A percentile compares a stretch with the other conserved stretches of the same genome.
Evolutionary conservation across 139 green algal species (phyloP).

Genomic region (Axilococcus clingmanii): DNA sequence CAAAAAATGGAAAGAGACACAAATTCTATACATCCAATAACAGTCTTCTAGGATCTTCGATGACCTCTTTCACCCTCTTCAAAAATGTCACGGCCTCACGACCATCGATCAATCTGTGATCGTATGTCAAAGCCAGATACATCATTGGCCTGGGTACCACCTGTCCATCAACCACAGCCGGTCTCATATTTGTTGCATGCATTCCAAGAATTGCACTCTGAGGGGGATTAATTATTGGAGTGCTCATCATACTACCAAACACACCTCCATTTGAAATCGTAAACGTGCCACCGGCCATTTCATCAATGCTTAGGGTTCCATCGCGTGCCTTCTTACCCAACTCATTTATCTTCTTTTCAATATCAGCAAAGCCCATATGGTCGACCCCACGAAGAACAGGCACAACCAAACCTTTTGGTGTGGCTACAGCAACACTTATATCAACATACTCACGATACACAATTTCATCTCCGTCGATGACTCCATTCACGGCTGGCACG

Average conservation of each 20-base stretch:
- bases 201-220: conserved; percentile 92
- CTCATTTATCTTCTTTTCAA: conserved; percentile 82
- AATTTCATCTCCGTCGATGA: conserved; percentile 94
- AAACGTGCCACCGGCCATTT: conserved; percentile 99
- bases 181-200: conserved; percentile 86
- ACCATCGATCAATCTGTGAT: conserved; percentile 97
- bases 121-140: conserved; percentile 98
- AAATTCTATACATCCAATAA: conserved; percentile 76
- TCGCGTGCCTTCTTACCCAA: conserved; percentile 93
- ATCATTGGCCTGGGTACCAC: conserved; percentile 91
- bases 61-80: conserved; percentile 91
- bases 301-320: conserved; percentile 91
- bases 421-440: conserved; percentile 92
- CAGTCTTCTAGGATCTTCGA: conserved; percentile 93
- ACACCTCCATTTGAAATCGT: conserved; percentile 99
- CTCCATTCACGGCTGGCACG: conserved; percentile 85
- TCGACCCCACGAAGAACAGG: conserved; percentile 81
- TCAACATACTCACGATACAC: conserved; percentile 85
- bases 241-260: conserved; percentile 89
- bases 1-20: conserved; percentile 2
- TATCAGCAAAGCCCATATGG: conserved; percentile 76
- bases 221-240: conserved; percentile 99
- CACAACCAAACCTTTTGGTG: conserved; percentile 91
- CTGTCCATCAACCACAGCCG: conserved; percentile 70
- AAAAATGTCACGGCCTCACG: conserved; percentile 96